Evolutionary conservation across 179 eudicot species (phyloP), one percentile per base, ranked within the genome.

Genomic region (Amaranthus tricolor): DNA sequence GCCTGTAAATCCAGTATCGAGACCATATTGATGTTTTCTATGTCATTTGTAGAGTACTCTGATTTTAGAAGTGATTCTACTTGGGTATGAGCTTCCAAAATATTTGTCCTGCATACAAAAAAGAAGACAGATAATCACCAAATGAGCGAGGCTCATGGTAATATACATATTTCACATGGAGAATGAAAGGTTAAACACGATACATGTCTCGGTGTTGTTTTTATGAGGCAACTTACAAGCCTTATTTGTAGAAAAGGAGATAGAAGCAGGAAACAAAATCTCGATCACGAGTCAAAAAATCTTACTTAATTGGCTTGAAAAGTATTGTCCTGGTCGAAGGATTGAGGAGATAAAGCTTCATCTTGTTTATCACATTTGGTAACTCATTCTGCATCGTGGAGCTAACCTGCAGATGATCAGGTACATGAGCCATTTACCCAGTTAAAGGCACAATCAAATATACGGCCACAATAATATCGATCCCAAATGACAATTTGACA

Each of bases 231-330:
- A 20, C 49, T 55, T 55, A 10, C 73, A 15, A 15, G 14, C 59
- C 48, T 54, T 43, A 4, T 21, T 40, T 7, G 14, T 45, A 45
- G 55, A 55, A 63, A 44, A 13, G 15, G 43, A 63, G 1, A 54
- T 2, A 14, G 9, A 7, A 58, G 24, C 15, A 53, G 4, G 45
- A 31, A 31, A 31, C 1, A 31, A 31, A 14, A 51, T 76, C 61
- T 51, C 21, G 45, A 55, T 7, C 21, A 17, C 43, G 40, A 31
- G 57, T 60, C 3, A 61, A 19, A 55, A 80, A 44, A 76, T 68
- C 92, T 84, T 87, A 93, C 99, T 88, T 95, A 55, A 95, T 93
- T 31, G 99, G 99, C 86, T 88, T 95, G 88, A 92, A 95, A 76
- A 92, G 96, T 81, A 95, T 91, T 47, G 97, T 81, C 71, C 96